phyloP scores from a whole-genome alignment of 2,329 filamentous ascomycete species.

The Neodidymelliopsis sp. region DNA sequence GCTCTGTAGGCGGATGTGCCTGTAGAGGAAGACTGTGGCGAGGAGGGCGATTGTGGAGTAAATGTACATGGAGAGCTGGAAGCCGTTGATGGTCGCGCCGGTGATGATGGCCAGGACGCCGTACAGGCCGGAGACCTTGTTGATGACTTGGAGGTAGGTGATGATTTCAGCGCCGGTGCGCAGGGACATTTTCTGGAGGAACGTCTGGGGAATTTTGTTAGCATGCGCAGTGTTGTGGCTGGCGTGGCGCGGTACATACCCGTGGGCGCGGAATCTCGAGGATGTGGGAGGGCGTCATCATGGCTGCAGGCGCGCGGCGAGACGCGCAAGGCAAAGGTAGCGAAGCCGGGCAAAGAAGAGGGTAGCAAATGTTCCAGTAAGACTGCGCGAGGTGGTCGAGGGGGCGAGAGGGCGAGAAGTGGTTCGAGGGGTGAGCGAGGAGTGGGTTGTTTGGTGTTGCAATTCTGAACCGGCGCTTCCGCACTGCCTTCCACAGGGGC shows the following conservation, averaged over 20 bases:
- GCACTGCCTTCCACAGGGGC: slow-evolving; percentile 3
- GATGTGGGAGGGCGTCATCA: slow-evolving; percentile 44
- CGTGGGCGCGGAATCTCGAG: slow-evolving; percentile 50
- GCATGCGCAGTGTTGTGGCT: slow-evolving; percentile 6
- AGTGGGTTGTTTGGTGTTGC: slow-evolving; percentile 12
- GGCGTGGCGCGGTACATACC: slow-evolving; percentile 32
- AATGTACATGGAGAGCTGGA: slow-evolving; percentile 90
- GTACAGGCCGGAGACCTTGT: slow-evolving; percentile 91
- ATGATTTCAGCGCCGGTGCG: slow-evolving; percentile 88
- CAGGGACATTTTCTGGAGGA: slow-evolving; percentile 85
- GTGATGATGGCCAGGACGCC: slow-evolving; percentile 88
- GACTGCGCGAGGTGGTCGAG: slow-evolving; percentile 15
- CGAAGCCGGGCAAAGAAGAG: not conserved
- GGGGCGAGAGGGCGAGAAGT: slow-evolving; percentile 10
- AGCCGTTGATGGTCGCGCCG: slow-evolving; percentile 79
- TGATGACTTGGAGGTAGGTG: slow-evolving; percentile 81
- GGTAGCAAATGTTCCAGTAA: slow-evolving; percentile 28
- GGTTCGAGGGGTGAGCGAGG: slow-evolving; percentile 19
- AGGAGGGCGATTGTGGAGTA: slow-evolving; percentile 79
- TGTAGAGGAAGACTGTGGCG: slow-evolving; percentile 73
- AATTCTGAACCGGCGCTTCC: slow-evolving; percentile 26
- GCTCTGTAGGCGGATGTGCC: slow-evolving; percentile 79
- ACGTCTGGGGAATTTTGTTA: slow-evolving; percentile 64
- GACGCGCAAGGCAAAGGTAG: slow-evolving; percentile 3
- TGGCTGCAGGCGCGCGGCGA: slow-evolving; percentile 20